Evolutionary conservation across 352 stramenopile genomes (phyloP).

Genomic region (Phytophthora vignae): DNA sequence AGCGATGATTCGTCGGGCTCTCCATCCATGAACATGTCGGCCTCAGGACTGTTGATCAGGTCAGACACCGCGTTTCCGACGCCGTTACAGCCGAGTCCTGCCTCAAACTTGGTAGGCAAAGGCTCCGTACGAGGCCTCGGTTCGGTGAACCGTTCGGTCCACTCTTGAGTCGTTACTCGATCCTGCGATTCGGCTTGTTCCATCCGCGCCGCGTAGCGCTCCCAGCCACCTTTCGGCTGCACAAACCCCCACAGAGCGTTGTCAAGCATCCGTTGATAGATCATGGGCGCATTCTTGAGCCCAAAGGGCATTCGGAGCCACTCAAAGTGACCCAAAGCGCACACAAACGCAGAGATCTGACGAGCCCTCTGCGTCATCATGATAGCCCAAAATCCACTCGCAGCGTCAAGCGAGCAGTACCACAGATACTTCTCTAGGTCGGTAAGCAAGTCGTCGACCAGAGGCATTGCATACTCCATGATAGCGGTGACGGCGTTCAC

Average conservation of each 20-base stretch:
- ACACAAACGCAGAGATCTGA: neutral
- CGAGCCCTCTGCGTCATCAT: neutral
- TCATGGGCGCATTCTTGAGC: neutral
- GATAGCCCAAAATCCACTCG: neutral
- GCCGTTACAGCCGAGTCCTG: no score
- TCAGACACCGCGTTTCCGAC: neutral
- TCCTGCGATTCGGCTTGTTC: no score
- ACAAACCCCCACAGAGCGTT: no score
- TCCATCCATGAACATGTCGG: neutral
- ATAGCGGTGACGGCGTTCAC: neutral
- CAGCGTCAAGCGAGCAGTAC: neutral
- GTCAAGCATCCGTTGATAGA: neutral
- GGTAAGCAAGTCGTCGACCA: neutral
- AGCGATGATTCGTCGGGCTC: neutral
- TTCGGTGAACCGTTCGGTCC: no score
- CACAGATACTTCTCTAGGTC: neutral
- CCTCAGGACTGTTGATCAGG: neutral
- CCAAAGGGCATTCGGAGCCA: neutral
- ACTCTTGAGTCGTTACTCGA: no score
- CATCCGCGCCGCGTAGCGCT: no score
- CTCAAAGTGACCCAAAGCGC: neutral
- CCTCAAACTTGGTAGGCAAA: no score
- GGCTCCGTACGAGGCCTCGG: no score
- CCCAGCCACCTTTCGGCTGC: no score
- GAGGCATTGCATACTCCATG: neutral